Evolutionary conservation across 805 yeast genomes (phyloP), one percentile per base, ranked within the genome.

Genomic region (Kodamaea hsintzibuensis): DNA sequence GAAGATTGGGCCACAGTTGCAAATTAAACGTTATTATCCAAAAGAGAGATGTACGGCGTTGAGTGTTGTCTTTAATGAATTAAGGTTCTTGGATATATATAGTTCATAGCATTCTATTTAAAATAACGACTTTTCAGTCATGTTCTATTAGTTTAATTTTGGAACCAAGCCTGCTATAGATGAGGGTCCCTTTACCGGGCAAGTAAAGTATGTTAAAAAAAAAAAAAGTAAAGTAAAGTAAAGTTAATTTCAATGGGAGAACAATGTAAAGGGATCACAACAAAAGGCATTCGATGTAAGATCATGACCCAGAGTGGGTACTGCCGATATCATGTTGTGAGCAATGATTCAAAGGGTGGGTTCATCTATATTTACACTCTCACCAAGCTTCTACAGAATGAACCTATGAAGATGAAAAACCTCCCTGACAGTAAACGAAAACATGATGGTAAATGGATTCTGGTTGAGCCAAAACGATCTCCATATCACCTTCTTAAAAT

Each of bases 341-440:
- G 47, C 4, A n/a, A 10, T 16, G 47, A 19, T 19, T 19, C 14
- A 9, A 43, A 43, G 18, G n/a, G 35, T 33, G 86, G 86, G 0
- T 73, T 59, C 61, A 79, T 82, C 27, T 82, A 82, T 58, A 71
- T 82, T 0, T 82, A 80, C 62, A 82, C 86, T 0, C 63, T 81
- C 42, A 57, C 63, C 2, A 76, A 73, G 47, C 69, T 82, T 52
- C 58, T 79, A 16, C 40, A 56, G 2, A 71, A 70, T 8, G 51
- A 57, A 30, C 48, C 9, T 65, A 64, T 82, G 46, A 64, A 73
- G 51, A 72, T 76, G 3, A 52, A 70, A 53, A 67, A 73, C 63
- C 55, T 69, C 9, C 69, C 70, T 14, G 54, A 59, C 45, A 54
- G 61, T 3, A 49, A 56, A 37, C 33, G 48, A 35, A 56, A 47